Base-by-base conservation (phyloP, 345 rosid species). In the Aquilaria yunnanensis region DNA sequence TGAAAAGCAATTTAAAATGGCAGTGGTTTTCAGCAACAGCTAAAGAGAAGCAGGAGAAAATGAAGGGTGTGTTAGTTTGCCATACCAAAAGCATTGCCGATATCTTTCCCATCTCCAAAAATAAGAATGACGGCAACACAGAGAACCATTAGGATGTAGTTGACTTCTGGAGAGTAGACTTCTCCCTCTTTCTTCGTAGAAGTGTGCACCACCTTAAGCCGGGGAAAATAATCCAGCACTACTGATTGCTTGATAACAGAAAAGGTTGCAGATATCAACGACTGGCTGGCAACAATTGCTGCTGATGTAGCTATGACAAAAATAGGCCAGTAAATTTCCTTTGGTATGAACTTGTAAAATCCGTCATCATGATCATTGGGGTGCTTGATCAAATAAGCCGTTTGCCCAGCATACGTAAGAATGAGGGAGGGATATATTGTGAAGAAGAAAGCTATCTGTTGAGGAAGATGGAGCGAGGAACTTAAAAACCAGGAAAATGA, bases 181-280 rank as follows among this genome's bases (percentile, higher is more conserved):
- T 92, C 96, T 48, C 96, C 96, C 32, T 89, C 95, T 65, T 85
- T 81, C 56, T 67, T 87, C 11, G 81, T 61, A 41, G 91, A 89
- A 32, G 96, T 92, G 69, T 89, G 98, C 29, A 92, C 88, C 29
- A 92, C 90, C 80, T 85, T 92, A 50, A 92, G 92, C 47, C 95
- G 75, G 9, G 98, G 98, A 58, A 92, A 89, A 74, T 89, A 89
- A 59, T 89, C 96, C 56, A 89, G 84, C 9, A 87, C 89, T 31
- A 89, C 87, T 12, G 96, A 89, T 73, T 92, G 98, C 83, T 89
- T 87, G 80, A 92, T 79, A 33, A 92, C 71, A 16, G 93, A 92
- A 68, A 92, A 92, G 11, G 98, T 85, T 10, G 98, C 96, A 2
- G 98, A 92, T 72, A 92, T 87, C 32, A 90, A 72, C 0, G 98